Evolutionary conservation across 148 eudicot species (phyloP).

Genomic region (Vaccinium darrowii): DNA sequence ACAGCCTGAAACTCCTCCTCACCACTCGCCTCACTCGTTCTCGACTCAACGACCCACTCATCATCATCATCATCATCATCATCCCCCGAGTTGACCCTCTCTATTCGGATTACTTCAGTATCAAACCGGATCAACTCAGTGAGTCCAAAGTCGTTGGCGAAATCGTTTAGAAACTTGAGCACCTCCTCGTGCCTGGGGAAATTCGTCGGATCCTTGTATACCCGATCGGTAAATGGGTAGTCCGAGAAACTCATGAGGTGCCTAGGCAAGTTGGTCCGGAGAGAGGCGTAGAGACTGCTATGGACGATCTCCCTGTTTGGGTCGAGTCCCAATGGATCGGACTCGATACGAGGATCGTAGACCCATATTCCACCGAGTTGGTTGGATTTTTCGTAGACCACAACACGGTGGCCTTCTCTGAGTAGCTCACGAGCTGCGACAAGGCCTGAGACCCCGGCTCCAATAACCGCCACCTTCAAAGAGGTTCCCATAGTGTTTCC

Average conservation of each 20-base stretch:
- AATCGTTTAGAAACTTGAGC: conserved; percentile 27
- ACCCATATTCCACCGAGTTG: conserved; percentile 42
- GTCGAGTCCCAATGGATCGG: conserved; percentile 31
- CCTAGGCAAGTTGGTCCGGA: conserved; percentile 36
- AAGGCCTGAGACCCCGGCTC: conserved; percentile 35
- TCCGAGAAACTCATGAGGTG: conserved; percentile 43
- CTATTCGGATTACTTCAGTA: conserved; percentile 33
- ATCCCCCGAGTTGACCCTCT: conserved; percentile 11
- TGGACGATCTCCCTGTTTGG: conserved; percentile 30
- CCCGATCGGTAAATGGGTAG: conserved; percentile 20
- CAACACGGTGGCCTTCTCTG: conserved; percentile 32
- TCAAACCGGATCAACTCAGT: conserved; percentile 30
- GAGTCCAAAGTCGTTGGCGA: conserved; percentile 29
- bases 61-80: background rate
- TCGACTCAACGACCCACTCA: conserved; percentile 19
- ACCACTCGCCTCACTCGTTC: conserved; percentile 4
- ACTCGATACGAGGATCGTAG: conserved; percentile 35
- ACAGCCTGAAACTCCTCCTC: conserved; percentile 42
- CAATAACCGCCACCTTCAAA: conserved; percentile 42
- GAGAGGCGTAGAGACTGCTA: conserved; percentile 34
- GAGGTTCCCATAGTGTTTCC: conserved; percentile 19
- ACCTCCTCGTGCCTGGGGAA: conserved; percentile 48
- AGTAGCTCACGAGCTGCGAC: conserved; percentile 38
- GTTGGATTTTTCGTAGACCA: conserved; percentile 29
- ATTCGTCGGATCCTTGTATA: conserved; percentile 21